These are phyloP conservation scores for Tolypocladium guangdongense DNA, from an alignment of 2,329 filamentous ascomycete genomes.

Conservation along the genomic window DNA sequence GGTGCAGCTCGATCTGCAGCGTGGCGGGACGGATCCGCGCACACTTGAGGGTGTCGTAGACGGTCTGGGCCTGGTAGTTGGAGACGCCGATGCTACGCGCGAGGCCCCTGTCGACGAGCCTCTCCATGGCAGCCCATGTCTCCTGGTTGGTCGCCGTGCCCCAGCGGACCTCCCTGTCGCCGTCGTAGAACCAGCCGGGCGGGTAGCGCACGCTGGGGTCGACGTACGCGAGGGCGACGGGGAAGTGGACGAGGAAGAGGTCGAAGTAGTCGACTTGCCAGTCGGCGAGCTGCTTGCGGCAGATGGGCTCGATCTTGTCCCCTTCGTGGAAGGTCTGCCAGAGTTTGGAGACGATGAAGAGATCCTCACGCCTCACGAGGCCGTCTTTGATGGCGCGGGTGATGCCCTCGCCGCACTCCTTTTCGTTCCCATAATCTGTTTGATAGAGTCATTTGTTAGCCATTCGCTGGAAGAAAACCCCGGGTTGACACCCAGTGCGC, in stretches of 20 bases:
- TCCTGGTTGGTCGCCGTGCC: constrained; percentile 65
- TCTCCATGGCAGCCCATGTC: constrained; percentile 76
- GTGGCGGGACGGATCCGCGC: constrained; percentile 63
- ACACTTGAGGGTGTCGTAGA: constrained; percentile 73
- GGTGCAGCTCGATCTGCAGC: constrained; percentile 85
- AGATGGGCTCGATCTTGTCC: constrained; percentile 65
- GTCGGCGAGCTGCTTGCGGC: constrained; percentile 65
- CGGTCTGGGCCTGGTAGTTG: constrained; percentile 70
- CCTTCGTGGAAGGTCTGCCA: constrained; percentile 87
- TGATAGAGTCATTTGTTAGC: neutral
- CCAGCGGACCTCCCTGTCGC: constrained; percentile 46
- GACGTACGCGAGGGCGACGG: constrained; percentile 75
- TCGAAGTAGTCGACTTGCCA: constrained; percentile 87
- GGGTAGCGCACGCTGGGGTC: constrained; percentile 71
- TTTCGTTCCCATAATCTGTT: neutral
- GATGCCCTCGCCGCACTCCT: neutral
- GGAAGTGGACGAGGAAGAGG: constrained; percentile 84
- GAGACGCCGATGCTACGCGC: constrained; percentile 66
- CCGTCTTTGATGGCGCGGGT: constrained; percentile 70
- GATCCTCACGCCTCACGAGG: constrained; percentile 71
- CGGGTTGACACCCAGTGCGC: no score
- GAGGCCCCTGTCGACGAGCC: constrained; percentile 56
- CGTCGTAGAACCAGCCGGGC: constrained; percentile 64
- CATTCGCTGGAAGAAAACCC: no score
- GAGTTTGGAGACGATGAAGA: constrained; percentile 88